Evolutionary conservation across 176 grass and related monocot species (phyloP).

Genomic region (Avena insularis): DNA sequence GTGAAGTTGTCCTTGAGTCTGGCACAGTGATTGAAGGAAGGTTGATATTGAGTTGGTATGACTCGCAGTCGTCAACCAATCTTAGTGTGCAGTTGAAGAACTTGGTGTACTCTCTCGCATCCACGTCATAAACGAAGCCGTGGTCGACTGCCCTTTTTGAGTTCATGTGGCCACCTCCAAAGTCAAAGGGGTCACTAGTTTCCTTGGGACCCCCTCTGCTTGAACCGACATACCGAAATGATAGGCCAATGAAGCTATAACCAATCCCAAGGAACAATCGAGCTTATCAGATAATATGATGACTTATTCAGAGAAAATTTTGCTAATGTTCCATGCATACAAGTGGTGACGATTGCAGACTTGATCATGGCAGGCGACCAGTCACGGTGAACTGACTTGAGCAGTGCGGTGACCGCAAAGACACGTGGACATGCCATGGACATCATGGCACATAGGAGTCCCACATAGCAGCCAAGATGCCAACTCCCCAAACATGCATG

Average conservation of each 20-base stretch:
- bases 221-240: slow-evolving; percentile 13
- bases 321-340: not conserved
- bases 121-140: not conserved
- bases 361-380: slow-evolving; percentile 66
- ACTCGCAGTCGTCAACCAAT: not conserved
- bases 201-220: slow-evolving; percentile 26
- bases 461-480: slow-evolving; percentile 32
- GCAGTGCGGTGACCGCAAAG: slow-evolving; percentile 35
- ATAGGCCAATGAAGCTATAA: not conserved
- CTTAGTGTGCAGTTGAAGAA: not conserved
- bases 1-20: too few relatives aligned
- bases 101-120: not conserved
- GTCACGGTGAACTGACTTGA: slow-evolving; percentile 45
- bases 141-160: not conserved
- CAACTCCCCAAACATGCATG: not conserved
- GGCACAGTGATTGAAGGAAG: not conserved
- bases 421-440: slow-evolving; percentile 59
- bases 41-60: slow-evolving; percentile 13
- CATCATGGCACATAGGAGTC: not conserved
- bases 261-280: too few relatives aligned
- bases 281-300: not conserved
- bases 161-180: not conserved
- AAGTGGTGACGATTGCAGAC: slow-evolving; percentile 46
- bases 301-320: not conserved
- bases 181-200: slow-evolving; percentile 22